phyloP scores from a whole-genome alignment of 305 asterid genomes.

The Fraxinus sp. region DNA sequence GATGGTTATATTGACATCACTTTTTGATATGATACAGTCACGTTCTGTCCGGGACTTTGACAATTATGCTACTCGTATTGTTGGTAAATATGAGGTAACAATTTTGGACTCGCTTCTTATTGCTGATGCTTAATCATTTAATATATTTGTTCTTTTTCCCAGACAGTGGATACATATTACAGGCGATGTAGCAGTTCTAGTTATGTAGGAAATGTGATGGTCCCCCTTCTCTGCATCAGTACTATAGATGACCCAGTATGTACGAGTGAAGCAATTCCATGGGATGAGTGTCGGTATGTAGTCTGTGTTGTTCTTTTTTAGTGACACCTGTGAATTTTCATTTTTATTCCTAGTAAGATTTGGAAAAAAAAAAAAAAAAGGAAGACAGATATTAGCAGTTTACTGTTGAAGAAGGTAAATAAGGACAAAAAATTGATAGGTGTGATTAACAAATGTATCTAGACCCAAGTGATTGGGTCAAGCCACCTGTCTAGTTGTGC shows the following conservation, averaged over 20 bases:
- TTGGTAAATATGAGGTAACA: constrained; percentile 80
- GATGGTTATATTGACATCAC: constrained; percentile 13
- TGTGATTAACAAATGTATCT: not conserved
- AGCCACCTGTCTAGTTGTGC: not conserved
- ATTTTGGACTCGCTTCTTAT: constrained; percentile 6
- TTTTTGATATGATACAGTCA: constrained; percentile 42
- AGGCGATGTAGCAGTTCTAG: constrained; percentile 72
- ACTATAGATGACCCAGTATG: constrained; percentile 92
- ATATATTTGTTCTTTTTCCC: constrained; percentile 23
- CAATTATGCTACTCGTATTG: constrained; percentile 70
- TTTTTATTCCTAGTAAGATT: not conserved
- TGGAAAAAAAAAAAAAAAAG: not conserved
- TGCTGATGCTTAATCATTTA: constrained; percentile 17
- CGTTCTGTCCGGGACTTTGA: constrained; percentile 81
- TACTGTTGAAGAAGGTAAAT: not conserved
- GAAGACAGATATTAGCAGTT: not conserved
- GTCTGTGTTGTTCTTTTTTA: constrained; percentile 5
- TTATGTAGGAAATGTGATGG: constrained; percentile 63
- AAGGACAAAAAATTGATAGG: not conserved
- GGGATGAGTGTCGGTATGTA: constrained; percentile 90
- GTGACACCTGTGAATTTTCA: not conserved
- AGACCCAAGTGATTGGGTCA: not conserved
- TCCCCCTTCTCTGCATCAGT: constrained; percentile 87
- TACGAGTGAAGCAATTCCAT: constrained; percentile 90
- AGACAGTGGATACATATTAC: constrained; percentile 97